A percentile compares a stretch with the other conserved stretches of the same genome.
phyloP scores from a whole-genome alignment of 1,139 yeast genomes.

The Hyphopichia buzzinii region DNA sequence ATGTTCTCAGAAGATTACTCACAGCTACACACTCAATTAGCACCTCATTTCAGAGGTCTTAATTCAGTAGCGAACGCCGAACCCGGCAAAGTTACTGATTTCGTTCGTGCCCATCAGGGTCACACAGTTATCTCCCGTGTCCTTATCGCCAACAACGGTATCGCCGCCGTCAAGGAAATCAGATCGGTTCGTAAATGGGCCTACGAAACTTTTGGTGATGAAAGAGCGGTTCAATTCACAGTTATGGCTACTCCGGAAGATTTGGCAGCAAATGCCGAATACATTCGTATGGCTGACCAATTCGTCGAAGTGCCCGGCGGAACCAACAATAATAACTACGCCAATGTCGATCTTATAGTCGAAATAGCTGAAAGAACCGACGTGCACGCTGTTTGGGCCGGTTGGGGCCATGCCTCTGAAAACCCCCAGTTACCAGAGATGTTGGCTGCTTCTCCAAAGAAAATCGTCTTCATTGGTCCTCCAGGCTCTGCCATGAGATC shows the following conservation, averaged over 20 bases:
- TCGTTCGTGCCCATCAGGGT: constrained; percentile 83
- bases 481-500: constrained; percentile 99
- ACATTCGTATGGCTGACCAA: constrained; percentile 98
- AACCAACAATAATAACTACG: constrained; percentile 95
- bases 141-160: constrained; percentile 96
- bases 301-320: constrained; percentile 99
- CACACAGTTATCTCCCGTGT: constrained; percentile 91
- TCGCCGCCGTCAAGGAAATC: constrained; percentile 98
- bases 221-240: constrained; percentile 87
- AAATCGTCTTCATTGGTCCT: constrained; percentile 91
- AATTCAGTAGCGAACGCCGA: constrained; percentile 75
- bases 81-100: constrained; percentile 72
- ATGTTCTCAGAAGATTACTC: constrained; percentile 22
- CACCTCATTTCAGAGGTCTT: constrained; percentile 76
- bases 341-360: constrained; percentile 94
- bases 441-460: constrained; percentile 86
- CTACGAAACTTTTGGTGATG: constrained; percentile 95
- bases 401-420: constrained; percentile 99
- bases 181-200: constrained; percentile 98
- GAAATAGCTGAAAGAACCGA: constrained; percentile 96
- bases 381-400: constrained; percentile 99
- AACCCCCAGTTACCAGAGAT: constrained; percentile 92
- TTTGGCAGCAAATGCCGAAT: constrained; percentile 93
- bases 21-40: constrained; percentile 41
- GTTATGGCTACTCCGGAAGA: constrained; percentile 99